Evolutionary conservation across 2,329 filamentous ascomycete species (phyloP), one percentile per base, ranked within the genome.

Genomic region (Phialophora chinensis): DNA sequence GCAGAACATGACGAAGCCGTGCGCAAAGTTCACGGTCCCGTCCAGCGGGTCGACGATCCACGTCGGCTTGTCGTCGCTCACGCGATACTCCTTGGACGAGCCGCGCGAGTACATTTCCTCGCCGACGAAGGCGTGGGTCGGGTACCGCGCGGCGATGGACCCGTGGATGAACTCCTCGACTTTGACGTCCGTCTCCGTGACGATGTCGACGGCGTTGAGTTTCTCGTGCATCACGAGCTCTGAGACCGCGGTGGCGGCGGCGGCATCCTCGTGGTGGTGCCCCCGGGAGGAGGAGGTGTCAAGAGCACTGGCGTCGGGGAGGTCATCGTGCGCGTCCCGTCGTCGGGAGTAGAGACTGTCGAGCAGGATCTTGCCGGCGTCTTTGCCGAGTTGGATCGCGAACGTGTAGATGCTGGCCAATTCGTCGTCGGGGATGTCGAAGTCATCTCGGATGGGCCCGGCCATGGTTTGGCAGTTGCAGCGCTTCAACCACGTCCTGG

Each of bases 1-100:
- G 77, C 91, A 93, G 79, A 91, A 92, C 88, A 92, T 91, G 66
- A 90, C 90, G 74, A 91, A 92, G 5, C 91, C 83, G 76, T 93
- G 91, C 33, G 90, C 91, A 79, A 90, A 93, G 81, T 93, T 93
- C 66, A 93, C 90, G 2, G 91, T 93, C 52, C 89, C 90, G 74
- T 93, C 90, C 31, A 93, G 83, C 10, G 91, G 90, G 77, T 93
- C 91, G 49, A 93, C 84, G 73, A 88, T 87, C 91, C 90, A 93
- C 35, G 90, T 92, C 52, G 90, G 90, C 0, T 79, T 4, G 27
- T 27, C 72, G 50, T 84, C 75, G 54, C 79, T 80, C 6, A 93
- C 87, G 4, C 92, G 84, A 74, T 92, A 93, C 54, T 87, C 82
- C 72, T 88, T 86, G 0, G 89, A 88, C 29, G 85, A 75, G 44